These are phyloP conservation scores for Geopyxis carbonaria DNA, from an alignment of 495 filamentous ascomycete species.

Conservation along the genomic window DNA sequence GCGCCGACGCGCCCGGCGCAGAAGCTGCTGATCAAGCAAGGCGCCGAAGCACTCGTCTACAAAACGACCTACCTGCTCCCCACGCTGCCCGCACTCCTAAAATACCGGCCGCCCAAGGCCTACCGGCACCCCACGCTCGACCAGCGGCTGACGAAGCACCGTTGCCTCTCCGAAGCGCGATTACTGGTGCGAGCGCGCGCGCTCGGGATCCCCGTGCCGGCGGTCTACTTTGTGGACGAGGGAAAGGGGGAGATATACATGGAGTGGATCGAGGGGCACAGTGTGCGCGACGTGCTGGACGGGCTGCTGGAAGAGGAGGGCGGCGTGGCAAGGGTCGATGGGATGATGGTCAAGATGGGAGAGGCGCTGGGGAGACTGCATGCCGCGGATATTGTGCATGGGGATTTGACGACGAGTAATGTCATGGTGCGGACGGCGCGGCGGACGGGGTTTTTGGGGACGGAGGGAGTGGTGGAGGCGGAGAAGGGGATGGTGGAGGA, in stretches of 20 bases:
- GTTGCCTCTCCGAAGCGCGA: slow-evolving; percentile 73
- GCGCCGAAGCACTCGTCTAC: slow-evolving; percentile 91
- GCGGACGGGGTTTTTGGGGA: slow-evolving; percentile 9
- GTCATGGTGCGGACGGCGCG: slow-evolving; percentile 53
- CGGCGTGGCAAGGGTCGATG: slow-evolving; percentile 29
- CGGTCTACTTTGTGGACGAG: slow-evolving; percentile 27
- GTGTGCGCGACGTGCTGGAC: slow-evolving; percentile 50
- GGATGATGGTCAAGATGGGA: slow-evolving; percentile 54
- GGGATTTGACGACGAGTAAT: slow-evolving; percentile 95
- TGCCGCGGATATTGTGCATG: slow-evolving; percentile 68
- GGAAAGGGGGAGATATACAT: slow-evolving; percentile 60
- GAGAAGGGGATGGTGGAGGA: slow-evolving; percentile 41
- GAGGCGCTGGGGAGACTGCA: slow-evolving; percentile 63
- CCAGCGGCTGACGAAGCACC: slow-evolving; percentile 64
- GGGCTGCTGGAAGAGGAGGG: slow-evolving; percentile 38
- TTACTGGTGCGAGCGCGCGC: slow-evolving; percentile 31
- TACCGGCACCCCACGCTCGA: slow-evolving; percentile 90
- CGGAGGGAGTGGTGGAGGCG: slow-evolving; percentile 10
- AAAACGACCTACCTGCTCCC: slow-evolving; percentile 61
- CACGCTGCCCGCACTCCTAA: slow-evolving; percentile 56
- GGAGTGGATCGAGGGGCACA: slow-evolving; percentile 74
- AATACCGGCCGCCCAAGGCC: slow-evolving; percentile 80
- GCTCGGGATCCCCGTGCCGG: slow-evolving; percentile 20
- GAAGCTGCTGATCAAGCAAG: slow-evolving; percentile 58
- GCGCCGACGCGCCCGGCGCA: slow-evolving; percentile 4